Base-by-base conservation (phyloP, 345 rosid species). In the Arabidopsis arenosa region DNA sequence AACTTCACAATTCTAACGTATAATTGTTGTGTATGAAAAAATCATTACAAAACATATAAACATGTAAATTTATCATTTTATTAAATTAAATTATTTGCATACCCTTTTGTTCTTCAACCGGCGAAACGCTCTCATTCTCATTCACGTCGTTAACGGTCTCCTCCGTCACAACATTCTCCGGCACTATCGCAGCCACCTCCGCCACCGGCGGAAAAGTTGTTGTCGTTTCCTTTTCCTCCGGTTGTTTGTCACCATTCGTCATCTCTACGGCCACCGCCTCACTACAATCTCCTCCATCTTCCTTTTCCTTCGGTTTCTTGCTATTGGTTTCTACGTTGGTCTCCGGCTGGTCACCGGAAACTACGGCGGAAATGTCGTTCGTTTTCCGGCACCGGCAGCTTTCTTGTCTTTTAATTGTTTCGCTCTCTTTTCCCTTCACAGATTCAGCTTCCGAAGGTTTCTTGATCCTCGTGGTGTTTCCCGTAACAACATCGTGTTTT, bases 401-500 rank as follows among this genome's bases (percentile, higher is more conserved):
- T 79, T 79, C 84, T 79, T 88, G 66, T 81, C 83, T 56, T 57
- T 39, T 56, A 1, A 65, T 30, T 39, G 72, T 45, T 36, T 63
- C 72, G 15, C 12, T 73, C 6, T 73, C 66, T 79, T 68, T 72
- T 3, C 81, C 81, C 21, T 66, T 72, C 4, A 72, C 73, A 33
- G 78, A 79, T 61, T 78, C 73, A 40, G 51, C 33, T n/a, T 78
- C 73, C 47, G 40, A 37, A 23, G 77, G 74, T 52, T 67, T 79
- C 45, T 5, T 67, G 11, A 79, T 17, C 75, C 79, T 58, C 35
- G 70, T 82, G 54, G 95, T 86, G 83, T 88, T 86, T 28, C 84
- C 96, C 1, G 85, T 77, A 5, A 86, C 92, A 37, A 89, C 91
- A 21, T 79, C 85, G 7, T 85, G 92, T 71, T 93, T 93, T 17